These are phyloP conservation scores for Lentinula detonsa DNA, from an alignment of 768 basidiomycete genomes.

Conservation along the genomic window DNA sequence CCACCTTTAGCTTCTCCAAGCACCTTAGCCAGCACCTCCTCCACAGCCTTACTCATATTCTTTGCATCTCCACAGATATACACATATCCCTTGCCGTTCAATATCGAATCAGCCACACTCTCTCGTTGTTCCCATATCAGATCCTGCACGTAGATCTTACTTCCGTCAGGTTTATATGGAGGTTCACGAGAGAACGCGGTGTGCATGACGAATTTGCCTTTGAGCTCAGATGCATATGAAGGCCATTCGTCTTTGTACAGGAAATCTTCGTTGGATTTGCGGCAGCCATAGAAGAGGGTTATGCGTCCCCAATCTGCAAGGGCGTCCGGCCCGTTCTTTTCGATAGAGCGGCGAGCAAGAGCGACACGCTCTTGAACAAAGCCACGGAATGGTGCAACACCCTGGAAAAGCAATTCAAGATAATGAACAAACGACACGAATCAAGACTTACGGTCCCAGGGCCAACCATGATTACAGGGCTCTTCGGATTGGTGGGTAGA, in stretches of 20 bases:
- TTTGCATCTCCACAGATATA: constrained; percentile 98
- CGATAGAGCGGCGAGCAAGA: constrained; percentile 87
- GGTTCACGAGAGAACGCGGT: constrained; percentile 86
- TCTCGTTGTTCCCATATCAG: constrained; percentile 84
- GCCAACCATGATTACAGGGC: constrained; percentile 98
- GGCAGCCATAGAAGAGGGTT: constrained; percentile 95
- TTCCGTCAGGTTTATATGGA: constrained; percentile 81
- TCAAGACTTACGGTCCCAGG: constrained; percentile 82
- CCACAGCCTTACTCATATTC: constrained; percentile 93
- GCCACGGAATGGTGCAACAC: constrained; percentile 98
- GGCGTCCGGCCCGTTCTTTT: constrained; percentile 92
- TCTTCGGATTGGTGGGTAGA: constrained; percentile 95
- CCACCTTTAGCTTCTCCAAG: constrained; percentile 95
- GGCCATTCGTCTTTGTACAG: constrained; percentile 96
- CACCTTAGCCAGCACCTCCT: constrained; percentile 78
- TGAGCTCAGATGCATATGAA: constrained; percentile 75
- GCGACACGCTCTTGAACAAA: constrained; percentile 98
- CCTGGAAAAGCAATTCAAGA: constrained; percentile 38
- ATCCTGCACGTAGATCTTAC: constrained; percentile 99
- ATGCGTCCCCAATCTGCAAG: constrained; percentile 95
- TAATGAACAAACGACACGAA: constrained; percentile 5
- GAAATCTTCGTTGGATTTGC: constrained; percentile 83
- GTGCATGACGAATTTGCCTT: constrained; percentile 87
- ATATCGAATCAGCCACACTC: constrained; percentile 79
- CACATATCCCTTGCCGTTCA: constrained; percentile 94